Base-by-base conservation (phyloP, 352 stramenopile species). In the Pythium inflatum region DNA sequence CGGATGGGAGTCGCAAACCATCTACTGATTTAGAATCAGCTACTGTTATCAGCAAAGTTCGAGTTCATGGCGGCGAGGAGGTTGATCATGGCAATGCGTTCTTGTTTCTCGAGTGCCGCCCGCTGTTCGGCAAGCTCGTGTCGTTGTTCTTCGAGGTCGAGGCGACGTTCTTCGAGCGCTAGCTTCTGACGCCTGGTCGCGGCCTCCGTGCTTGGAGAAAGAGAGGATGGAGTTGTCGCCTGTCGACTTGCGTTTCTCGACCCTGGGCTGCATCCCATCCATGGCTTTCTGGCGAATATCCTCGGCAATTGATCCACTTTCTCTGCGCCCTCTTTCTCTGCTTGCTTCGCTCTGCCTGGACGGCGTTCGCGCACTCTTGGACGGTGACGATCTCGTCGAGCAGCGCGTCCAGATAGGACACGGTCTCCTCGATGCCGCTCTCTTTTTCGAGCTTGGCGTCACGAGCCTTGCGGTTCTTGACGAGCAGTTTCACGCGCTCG, bases 401-500 rank as follows among this genome's bases (percentile, higher is more conserved):
- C 34, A 41, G 14, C 34, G 8, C 8, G 34, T 41, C 34, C 14
- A 41, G 34, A 14, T 41, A 8, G 34, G 34, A 41, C 34, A 41
- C 8, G 8, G 8, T 14, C 14, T 41, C 34, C 8, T 8, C 34
- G 14, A 41, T 41, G 8, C 34, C 34, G 34, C 34, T 41, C 34
- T 8, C 34, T 41, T 41, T 41, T 14, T 41, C 34, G n/a, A n/a
- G 34, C 34, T 41, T 41, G 34, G 8, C 8, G 34, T 14, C 8
- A 41, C 34, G 34, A 14, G 34, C 14, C 14, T 41, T 41, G 8
- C 34, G 34, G 34, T 41, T 41, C 8, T 14, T 8, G 34, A 64
- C 28, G 25, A 64, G 57, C 8, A 54, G 5, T 28, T 64, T 64
- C 24, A 64, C 28, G 11, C 57, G 40, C 41, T 64, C 57, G 24